Base-by-base conservation (phyloP, 176 grass and related monocot genomes). In the Triticum urartu region DNA sequence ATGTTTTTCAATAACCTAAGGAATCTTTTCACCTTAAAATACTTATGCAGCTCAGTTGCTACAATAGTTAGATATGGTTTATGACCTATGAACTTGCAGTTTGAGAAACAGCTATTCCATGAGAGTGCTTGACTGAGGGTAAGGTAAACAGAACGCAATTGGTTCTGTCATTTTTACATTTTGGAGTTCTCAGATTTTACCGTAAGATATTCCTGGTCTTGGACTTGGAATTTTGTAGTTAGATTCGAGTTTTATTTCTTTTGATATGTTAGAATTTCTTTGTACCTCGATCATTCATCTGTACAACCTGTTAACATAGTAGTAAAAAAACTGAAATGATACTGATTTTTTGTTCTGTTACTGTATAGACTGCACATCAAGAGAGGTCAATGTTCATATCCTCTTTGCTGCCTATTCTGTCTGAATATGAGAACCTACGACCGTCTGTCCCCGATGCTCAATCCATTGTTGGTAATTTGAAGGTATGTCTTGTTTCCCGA, bases 361-460 rank as follows among this genome's bases (percentile, higher is more conserved):
- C 80, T 90, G 45, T 84, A 59, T 86, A 95, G 95, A 91, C 95
- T 81, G 93, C 95, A 62, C 93, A 92, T 67, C 93, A 95, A 89
- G 95, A 95, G 87, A 95, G 95, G 63, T 88, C 91, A 15, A 95
- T 91, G 18, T 98, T 98, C 86, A 65, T 98, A 90, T 93, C 93
- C 84, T 98, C 89, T 75, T 89, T 98, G 63, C 72, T 98, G 67
- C 91, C 95, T 70, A 89, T 98, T 92, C 87, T 98, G 5, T 93
- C 93, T 92, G 93, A 98, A 83, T 95, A 98, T 83, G 84, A 90
- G 79, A 78, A 38, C 36, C 81, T 93, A 10, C 91, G 93, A 22
- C 93, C 91, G 84, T 67, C 93, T 86, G 89, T 83, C 63, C 77
- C 40, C 26, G 93, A 98, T 87, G 95, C 95, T 78, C 95, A 95